Base-by-base conservation (phyloP, 1,284 basidiomycete species). In the Meira miltonrushii region DNA sequence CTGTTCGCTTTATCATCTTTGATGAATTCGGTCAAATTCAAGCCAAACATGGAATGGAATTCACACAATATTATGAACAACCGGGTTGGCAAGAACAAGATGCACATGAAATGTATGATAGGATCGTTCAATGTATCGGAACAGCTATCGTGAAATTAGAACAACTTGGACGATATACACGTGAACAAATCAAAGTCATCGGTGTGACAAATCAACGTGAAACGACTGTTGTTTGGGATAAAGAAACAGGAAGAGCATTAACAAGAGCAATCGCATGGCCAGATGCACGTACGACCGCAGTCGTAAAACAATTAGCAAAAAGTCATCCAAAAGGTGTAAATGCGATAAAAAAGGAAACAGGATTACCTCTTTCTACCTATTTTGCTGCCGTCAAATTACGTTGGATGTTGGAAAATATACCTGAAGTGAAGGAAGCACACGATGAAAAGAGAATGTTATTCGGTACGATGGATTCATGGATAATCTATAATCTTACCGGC, bases 141-240 rank as follows among this genome's bases (percentile, higher is more conserved):
- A 83, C 85, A 59, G 87, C 90, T 6, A 83, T 88, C 56, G 83
- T 85, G 69, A 82, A 85, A 62, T 83, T 98, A 65, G 88, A 92
- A 74, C 82, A 25, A 23, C n/a, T 65, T 15, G 81, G 57, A 53
- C 90, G 92, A 1, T 90, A 86, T 84, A 81, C 84, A 12, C 85
- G 85, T 71, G 83, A 85, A 55, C 89, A 90, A 76, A 82, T 98
- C 78, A 94, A 93, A 80, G 89, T 89, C 61, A 90, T 98, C 68
- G 94, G 93, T 40, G 90, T 98, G 80, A 97, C 94, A 52, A 98
- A 96, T 78, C 94, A 98, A 81, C 87, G 95, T 60, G 94, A 98
- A 79, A 98, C 95, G 4, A 88, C 93, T 1, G 87, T 97, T 17
- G 90, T 88, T 11, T 98, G 95, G 95, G 90, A 90, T 77, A 85